These are phyloP conservation scores for Blastobotrys chiropterorum DNA, from an alignment of 805 yeast genomes.

Conservation along the genomic window DNA sequence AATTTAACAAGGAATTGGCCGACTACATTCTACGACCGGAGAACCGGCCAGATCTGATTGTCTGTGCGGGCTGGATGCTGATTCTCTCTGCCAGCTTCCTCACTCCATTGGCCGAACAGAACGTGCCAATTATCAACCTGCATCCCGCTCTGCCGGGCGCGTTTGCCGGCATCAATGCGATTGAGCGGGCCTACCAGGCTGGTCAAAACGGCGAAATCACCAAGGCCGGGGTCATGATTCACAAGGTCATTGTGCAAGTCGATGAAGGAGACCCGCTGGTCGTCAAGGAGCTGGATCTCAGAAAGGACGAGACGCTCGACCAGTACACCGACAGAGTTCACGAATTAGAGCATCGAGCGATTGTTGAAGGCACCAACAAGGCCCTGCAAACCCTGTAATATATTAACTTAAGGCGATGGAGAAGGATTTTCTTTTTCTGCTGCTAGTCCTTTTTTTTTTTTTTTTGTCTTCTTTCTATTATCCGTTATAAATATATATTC, in stretches of 20 bases:
- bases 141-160: constrained; percentile 98
- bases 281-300: constrained; percentile 68
- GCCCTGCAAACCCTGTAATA: constrained; percentile 50
- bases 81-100: constrained; percentile 77
- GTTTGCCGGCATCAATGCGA: constrained; percentile 95
- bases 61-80: constrained; percentile 99
- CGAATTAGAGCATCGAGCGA: constrained; percentile 77
- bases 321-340: constrained; percentile 81
- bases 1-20: constrained; percentile 77
- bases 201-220: constrained; percentile 76
- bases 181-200: constrained; percentile 92
- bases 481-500: not conserved
- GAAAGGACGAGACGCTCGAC: constrained; percentile 69
- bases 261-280: constrained; percentile 89
- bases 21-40: constrained; percentile 50
- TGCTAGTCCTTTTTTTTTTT: too few species aligned
- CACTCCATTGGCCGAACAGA: constrained; percentile 54
- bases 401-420: not conserved
- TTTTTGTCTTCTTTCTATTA: too few species aligned
- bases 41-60: constrained; percentile 71
- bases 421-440: not conserved
- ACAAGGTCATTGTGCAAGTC: constrained; percentile 91
- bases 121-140: constrained; percentile 78
- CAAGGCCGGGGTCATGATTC: constrained; percentile 93
- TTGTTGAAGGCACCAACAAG: constrained; percentile 80